A percentile compares a stretch with the other conserved stretches of the same genome.
Conservation (phyloP, 2,329 filamentous ascomycete species). For the Nemania sp. region DNA sequence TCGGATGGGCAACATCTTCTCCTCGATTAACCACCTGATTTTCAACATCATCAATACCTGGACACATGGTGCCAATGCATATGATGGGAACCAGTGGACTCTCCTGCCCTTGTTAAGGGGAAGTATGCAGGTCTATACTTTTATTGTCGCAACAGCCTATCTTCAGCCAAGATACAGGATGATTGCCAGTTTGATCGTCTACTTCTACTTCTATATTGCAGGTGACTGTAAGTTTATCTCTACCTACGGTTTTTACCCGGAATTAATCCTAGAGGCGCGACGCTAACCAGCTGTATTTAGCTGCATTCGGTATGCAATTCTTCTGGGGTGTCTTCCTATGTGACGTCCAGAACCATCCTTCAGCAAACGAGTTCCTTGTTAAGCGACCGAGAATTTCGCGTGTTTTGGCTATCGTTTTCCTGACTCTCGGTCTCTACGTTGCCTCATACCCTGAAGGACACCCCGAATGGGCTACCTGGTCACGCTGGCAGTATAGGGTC, state of each 20-base stretch:
- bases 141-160: conserved; percentile 63
- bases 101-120: conserved; percentile 66
- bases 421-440: conserved; percentile 66
- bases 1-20: conserved; percentile 53
- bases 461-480: conserved; percentile 66
- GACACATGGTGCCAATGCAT: conserved; percentile 62
- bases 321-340: conserved; percentile 72
- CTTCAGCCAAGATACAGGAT: conserved; percentile 63
- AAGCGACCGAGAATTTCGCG: conserved; percentile 58
- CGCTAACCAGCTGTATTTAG: conserved; percentile 41
- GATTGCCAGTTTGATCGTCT: conserved; percentile 59
- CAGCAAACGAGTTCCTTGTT: conserved; percentile 61
- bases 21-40: conserved; percentile 59
- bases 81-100: conserved; percentile 71
- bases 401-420: conserved; percentile 61
- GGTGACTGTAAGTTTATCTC: conserved; percentile 48
- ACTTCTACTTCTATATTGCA: conserved; percentile 62
- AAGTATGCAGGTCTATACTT: conserved; percentile 66
- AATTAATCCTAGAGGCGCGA: no score
- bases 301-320: conserved; percentile 67
- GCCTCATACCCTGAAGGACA: conserved; percentile 71
- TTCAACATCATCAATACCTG: conserved; percentile 63
- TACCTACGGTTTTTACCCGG: neutral
- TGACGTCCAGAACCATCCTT: conserved; percentile 64
- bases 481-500: conserved; percentile 57